These are phyloP conservation scores for Termitomyces sp. DNA, from an alignment of 768 basidiomycete genomes.

Conservation along the genomic window DNA sequence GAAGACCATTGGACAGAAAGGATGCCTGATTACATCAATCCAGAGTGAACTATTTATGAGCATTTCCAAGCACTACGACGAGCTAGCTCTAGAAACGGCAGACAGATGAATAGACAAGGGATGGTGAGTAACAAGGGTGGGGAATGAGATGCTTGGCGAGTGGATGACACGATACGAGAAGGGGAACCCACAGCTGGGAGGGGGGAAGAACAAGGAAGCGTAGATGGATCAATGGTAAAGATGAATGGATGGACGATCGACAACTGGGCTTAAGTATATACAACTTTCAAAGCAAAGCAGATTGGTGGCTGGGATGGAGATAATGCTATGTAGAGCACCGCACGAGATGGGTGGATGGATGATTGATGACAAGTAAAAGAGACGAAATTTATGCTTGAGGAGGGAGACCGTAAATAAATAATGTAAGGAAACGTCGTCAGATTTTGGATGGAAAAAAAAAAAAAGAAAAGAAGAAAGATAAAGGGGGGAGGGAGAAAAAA, in stretches of 20 bases:
- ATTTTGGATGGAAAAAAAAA: background rate
- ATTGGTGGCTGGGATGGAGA: background rate
- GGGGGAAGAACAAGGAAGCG: background rate
- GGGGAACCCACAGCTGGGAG: background rate
- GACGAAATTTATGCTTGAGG: background rate
- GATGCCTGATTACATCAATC: background rate
- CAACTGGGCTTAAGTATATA: background rate
- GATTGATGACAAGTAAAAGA: background rate
- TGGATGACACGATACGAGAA: background rate
- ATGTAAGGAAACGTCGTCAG: background rate
- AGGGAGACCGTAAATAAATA: background rate
- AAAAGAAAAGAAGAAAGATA: background rate
- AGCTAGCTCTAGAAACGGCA: background rate
- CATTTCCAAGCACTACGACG: background rate
- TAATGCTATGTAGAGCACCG: background rate
- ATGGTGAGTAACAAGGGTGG: background rate
- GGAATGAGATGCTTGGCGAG: background rate
- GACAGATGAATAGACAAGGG: background rate
- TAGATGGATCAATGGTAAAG: background rate
- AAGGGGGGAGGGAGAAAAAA: background rate
- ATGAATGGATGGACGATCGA: background rate
- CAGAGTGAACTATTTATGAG: background rate
- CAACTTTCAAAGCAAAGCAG: conserved; percentile 8
- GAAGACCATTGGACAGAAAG: background rate
- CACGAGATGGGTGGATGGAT: background rate